Evolutionary conservation across 2,329 filamentous ascomycete genomes (phyloP), one percentile per base, ranked within the genome.

Genomic region (Curvularia eragrostidis): DNA sequence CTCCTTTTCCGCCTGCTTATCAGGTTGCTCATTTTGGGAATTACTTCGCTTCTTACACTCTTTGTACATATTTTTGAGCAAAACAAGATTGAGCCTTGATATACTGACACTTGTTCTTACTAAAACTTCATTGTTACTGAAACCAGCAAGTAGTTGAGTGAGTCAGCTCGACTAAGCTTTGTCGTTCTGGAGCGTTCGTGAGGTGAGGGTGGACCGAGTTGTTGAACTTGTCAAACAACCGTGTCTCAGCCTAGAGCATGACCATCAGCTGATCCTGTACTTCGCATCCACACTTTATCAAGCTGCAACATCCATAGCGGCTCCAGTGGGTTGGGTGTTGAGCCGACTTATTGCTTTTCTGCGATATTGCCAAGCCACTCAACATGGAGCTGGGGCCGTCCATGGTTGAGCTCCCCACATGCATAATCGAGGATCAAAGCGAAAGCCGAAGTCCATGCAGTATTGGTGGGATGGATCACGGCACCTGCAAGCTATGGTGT

Each of bases 1-100:
- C 30, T 57, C 52, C 46, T 49, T 39, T 49, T 24, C 47, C 23
- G 52, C 26, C 8, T 62, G 56, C 54, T 50, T 42, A 49, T 42
- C 36, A 15, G 57, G 52, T 13, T 49, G 58, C 15, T 39, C 44
- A 42, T 26, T 19, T n/a, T 62, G 24, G 42, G 34, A 18, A 30
- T 23, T 46, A 30, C 44, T 63, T 61, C 57, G 26, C 56, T 66
- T 66, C 66, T 62, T 54, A 63, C 66, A 48, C 53, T 69, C 66
- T 13, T 61, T 66, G 49, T 59, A 59, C 5, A 59, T 54, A 54
- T 58, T 19, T 56, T 44, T 49, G 54, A 47, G 42, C 56, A 65
- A 28, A 28, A 32, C 18, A 54, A 12, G 41, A 48, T 48, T 23
- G 38, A 18, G 12, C 30, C 19, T 21, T 21, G 38, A n/a, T 43